Base-by-base conservation (phyloP, 2,329 filamentous ascomycete species). In the Neopestalotiopsis rosae region DNA sequence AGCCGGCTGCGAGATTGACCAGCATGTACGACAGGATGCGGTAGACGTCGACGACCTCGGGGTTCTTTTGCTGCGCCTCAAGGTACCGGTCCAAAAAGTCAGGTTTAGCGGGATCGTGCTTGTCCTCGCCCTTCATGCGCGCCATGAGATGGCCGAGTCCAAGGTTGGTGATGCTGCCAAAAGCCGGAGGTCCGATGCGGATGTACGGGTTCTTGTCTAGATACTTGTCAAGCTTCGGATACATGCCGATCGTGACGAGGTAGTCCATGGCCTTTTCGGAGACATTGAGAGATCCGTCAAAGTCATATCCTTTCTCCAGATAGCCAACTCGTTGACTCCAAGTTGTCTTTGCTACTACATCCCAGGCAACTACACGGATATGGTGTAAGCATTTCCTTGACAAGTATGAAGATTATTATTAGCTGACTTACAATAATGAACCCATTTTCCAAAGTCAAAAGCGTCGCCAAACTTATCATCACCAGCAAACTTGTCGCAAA, bases 301-400 rank as follows among this genome's bases (percentile, higher is more conserved):
- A 75, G 69, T 84, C 82, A 10, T 70, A 70, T 2, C 78, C 75
- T 4, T 78, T 74, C 28, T 83, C 74, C 20, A 85, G 74, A 69
- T 83, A 85, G 10, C 83, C 82, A 57, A 84, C 79, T 56, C 77
- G 77, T 14, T 79, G 74, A 52, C 80, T 79, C 52, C 83, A 85
- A 20, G 80, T 81, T 20, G 84, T 72, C 56, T 81, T 77, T 28
- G 82, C 82, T 65, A 84, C 79, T 4, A 83, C 78, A 69, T 85
- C 83, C 75, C 81, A 83, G 3, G 80, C 73, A 64, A 72, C 76
- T 77, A 40, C 32, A 4, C 9, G 4, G 49, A 52, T 17, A 66
- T 34, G 49, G 6, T 38, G 5, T 49, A 17, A 42, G 14, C 20
- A 52, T 14, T 30, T 49, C 6, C 28, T n/a, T 13, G 10, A 28